phyloP scores from a whole-genome alignment of 768 basidiomycete genomes.

The Psilocybe cyanescens region DNA sequence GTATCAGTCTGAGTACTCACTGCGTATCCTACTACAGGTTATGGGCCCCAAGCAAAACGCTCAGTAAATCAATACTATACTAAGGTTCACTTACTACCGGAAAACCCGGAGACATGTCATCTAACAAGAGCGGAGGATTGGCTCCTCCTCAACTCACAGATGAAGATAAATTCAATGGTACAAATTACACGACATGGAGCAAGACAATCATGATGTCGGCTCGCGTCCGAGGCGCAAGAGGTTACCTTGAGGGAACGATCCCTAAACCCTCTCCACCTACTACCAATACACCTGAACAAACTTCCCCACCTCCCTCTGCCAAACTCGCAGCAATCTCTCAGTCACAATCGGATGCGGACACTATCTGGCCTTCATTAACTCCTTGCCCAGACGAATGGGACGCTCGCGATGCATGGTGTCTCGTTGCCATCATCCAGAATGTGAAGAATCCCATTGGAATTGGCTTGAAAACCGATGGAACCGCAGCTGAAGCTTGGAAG shows the following conservation, averaged over 20 bases:
- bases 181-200: neutral
- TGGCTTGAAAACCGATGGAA: slow-evolving; percentile 19
- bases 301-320: no score
- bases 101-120: no score
- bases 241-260: slow-evolving; percentile 1
- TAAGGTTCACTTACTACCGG: no score
- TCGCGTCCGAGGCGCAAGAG: neutral
- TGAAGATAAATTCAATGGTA: slow-evolving; percentile 2
- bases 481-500: slow-evolving; percentile 23
- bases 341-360: neutral
- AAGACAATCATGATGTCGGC: neutral
- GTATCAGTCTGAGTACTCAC: no score
- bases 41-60: no score
- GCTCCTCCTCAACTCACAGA: neutral
- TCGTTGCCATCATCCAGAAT: neutral
- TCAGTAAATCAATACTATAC: no score
- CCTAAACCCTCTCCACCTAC: neutral
- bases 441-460: slow-evolving; percentile 2
- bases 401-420: slow-evolving; percentile 1
- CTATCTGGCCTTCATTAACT: neutral
- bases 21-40: no score
- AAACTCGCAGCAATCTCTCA: neutral
- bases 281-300: neutral
- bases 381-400: slow-evolving; percentile 4
- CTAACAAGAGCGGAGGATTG: neutral